Evolutionary conservation across 495 filamentous ascomycete genomes (phyloP), one percentile per base, ranked within the genome.

Genomic region (Thozetella sp.): DNA sequence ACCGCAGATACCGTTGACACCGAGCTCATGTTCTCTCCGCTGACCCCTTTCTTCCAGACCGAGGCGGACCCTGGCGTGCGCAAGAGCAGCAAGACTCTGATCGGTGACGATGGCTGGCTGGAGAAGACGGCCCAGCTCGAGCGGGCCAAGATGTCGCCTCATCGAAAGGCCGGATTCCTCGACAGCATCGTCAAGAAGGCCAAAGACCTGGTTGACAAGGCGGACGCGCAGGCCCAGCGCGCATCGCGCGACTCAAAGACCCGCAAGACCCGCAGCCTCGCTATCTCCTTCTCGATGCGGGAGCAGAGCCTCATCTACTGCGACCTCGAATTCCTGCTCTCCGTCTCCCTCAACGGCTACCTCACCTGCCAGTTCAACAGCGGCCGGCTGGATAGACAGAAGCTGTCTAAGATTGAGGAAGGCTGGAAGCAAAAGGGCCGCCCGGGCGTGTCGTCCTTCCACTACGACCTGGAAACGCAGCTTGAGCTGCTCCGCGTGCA

Each of bases 391-490:
- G 63, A 74, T 4, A 22, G 65, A 0, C 67, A 68, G 51, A 69
- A 74, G 26, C 66, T 69, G n/a, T 68, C 64, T 25, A 67, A 64
- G 30, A 63, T 76, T 13, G 64, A 71, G 1, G 76, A 80, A 22
- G 55, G 43, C 1, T 82, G 77, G 79, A 58, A 60, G 25, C 67
- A 70, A 24, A 71, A 75, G 61, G 79, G 79, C 51, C 75, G 74
- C 0, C 77, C 76, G 1, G 69, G 65, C 24, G 78, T 80, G 6
- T 58, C 75, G 34, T 68, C 72, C 13, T 80, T 80, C 66, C 76
- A 76, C 10, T 82, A 77, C 51, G 79, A 82, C 25, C 55, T 80
- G 6, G 79, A 82, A 66, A 82, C 79, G 0, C 79, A 82, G 65
- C 56, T 82, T 22, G 78, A 79, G 0, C 67, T 82, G 23, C 61